Conservation (phyloP, 2,329 filamentous ascomycete genomes). For the Calcarisporium arbuscula region DNA sequence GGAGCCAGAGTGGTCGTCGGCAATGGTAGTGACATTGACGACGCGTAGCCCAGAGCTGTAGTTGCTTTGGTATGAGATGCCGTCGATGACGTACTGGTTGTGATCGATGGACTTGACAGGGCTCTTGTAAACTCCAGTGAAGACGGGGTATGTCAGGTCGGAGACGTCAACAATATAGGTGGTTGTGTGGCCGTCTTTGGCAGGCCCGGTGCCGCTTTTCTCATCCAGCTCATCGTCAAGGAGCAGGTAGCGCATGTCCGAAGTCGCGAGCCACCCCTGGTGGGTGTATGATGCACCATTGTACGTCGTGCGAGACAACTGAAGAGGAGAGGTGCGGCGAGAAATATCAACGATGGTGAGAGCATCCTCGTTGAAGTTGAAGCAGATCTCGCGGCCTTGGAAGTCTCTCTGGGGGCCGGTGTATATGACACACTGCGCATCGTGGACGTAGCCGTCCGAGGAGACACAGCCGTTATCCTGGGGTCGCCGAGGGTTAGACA, state of each 20-base stretch:
- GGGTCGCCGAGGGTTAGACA: slow-evolving; percentile 44
- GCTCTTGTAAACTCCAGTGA: slow-evolving; percentile 33
- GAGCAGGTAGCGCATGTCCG: slow-evolving; percentile 32
- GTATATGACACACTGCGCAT: slow-evolving; percentile 47
- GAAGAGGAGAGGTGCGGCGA: slow-evolving; percentile 34
- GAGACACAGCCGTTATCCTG: slow-evolving; percentile 41
- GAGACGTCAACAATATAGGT: slow-evolving; percentile 43
- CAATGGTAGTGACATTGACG: slow-evolving; percentile 24
- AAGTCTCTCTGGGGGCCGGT: slow-evolving; percentile 40
- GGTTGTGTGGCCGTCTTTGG: slow-evolving; percentile 29
- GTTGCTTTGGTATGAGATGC: slow-evolving; percentile 39
- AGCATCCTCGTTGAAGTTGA: slow-evolving; percentile 18
- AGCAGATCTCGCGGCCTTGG: slow-evolving; percentile 24
- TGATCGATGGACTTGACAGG: slow-evolving; percentile 35
- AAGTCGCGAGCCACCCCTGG: slow-evolving; percentile 45
- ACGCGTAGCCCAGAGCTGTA: slow-evolving; percentile 39
- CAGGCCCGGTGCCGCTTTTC: slow-evolving; percentile 29
- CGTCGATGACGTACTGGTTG: slow-evolving; percentile 38
- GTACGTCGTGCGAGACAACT: slow-evolving; percentile 47
- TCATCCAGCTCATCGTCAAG: slow-evolving; percentile 47
- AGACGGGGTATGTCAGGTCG: slow-evolving; percentile 27
- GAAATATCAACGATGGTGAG: slow-evolving; percentile 38
- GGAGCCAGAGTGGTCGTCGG: slow-evolving; percentile 29
- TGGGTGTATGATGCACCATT: slow-evolving; percentile 49
- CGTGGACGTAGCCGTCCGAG: slow-evolving; percentile 46